Conservation (phyloP, 2,329 filamentous ascomycete genomes). For the Xylaria sp. region DNA sequence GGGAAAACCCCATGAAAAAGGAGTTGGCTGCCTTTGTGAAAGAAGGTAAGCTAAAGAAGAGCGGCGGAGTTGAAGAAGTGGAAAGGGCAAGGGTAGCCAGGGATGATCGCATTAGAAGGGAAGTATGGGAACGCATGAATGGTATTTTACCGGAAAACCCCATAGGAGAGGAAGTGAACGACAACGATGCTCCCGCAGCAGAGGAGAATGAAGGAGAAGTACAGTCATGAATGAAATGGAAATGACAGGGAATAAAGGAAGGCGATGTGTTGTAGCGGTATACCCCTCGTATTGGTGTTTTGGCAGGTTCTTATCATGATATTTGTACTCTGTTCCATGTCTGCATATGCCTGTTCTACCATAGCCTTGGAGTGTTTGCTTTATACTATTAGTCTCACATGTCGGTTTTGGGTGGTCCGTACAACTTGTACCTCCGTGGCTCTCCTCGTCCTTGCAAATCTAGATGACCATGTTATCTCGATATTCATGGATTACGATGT, state of each 20-base stretch:
- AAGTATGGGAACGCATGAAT: slow-evolving; percentile 77
- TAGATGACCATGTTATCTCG: not conserved
- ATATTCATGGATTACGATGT: not conserved
- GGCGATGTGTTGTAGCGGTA: slow-evolving; percentile 19
- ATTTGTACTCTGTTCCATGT: slow-evolving; percentile 20
- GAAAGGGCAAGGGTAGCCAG: slow-evolving; percentile 85
- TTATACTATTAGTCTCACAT: slow-evolving; percentile 17
- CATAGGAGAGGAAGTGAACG: slow-evolving; percentile 51
- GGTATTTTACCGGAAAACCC: slow-evolving; percentile 60
- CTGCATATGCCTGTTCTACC: slow-evolving; percentile 17
- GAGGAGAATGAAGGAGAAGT: slow-evolving; percentile 36
- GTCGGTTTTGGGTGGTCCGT: not conserved
- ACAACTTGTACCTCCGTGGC: not conserved
- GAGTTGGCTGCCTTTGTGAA: slow-evolving; percentile 87
- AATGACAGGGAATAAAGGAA: slow-evolving; percentile 17
- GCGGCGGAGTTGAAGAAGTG: slow-evolving; percentile 91
- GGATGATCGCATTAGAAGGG: slow-evolving; percentile 85
- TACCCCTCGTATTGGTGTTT: slow-evolving; percentile 30
- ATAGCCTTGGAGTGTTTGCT: slow-evolving; percentile 33
- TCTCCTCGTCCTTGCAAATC: not conserved
- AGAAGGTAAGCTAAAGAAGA: slow-evolving; percentile 94
- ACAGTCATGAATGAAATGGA: slow-evolving; percentile 22
- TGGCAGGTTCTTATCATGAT: slow-evolving; percentile 11
- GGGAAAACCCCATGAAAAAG: slow-evolving; percentile 80
- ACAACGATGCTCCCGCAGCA: slow-evolving; percentile 23